Evolutionary conservation across 768 basidiomycete genomes (phyloP).

Genomic region (Lentinula guzmanii): DNA sequence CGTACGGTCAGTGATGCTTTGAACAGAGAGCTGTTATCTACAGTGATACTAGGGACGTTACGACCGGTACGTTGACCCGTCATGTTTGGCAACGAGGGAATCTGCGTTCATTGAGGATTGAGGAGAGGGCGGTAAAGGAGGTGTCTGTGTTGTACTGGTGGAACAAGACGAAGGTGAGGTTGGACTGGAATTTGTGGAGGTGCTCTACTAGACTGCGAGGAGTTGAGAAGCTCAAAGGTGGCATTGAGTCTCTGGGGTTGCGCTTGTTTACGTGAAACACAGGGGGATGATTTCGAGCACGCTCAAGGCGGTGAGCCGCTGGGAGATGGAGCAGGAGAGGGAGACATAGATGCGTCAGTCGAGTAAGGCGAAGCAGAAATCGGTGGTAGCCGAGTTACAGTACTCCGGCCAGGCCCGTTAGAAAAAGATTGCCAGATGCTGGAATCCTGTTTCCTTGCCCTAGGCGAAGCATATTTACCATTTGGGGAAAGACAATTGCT

Average conservation of each 20-base stretch:
- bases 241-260: constrained; percentile 68
- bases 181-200: constrained; percentile 9
- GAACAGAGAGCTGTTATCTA: constrained; percentile 18
- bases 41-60: constrained; percentile 33
- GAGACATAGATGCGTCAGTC: constrained; percentile 55
- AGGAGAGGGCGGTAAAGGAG: constrained; percentile 34
- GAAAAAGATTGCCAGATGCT: constrained; percentile 23
- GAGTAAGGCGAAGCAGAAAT: constrained; percentile 66
- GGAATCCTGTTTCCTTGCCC: constrained; percentile 18
- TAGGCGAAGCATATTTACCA: constrained; percentile 1
- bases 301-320: constrained; percentile 39
- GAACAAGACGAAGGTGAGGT: constrained; percentile 14
- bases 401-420: constrained; percentile 15
- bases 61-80: constrained; percentile 26
- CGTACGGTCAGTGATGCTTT: constrained; percentile 46
- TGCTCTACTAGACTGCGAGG: constrained; percentile 28
- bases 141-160: constrained; percentile 14
- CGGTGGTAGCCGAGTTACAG: constrained; percentile 43
- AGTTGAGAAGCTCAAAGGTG: constrained; percentile 59
- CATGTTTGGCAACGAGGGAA: constrained; percentile 31
- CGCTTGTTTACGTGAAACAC: constrained; percentile 47
- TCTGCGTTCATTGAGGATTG: constrained; percentile 23
- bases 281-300: constrained; percentile 46
- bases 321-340: constrained; percentile 38
- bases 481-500: neutral